Evolutionary conservation across 805 yeast genomes (phyloP).

Genomic region (Grigorovia transvaalensis): DNA sequence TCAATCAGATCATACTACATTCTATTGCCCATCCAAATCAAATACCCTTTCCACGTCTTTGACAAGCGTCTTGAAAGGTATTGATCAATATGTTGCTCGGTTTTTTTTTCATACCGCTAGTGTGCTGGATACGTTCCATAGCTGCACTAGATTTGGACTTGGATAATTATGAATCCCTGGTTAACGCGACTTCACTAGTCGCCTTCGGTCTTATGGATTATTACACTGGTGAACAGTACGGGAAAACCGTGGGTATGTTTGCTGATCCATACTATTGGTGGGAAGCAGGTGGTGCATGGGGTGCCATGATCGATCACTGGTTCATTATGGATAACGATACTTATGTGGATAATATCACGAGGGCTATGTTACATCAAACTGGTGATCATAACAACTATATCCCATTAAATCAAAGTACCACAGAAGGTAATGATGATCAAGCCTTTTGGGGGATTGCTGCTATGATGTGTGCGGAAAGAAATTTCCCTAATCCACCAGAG

Average conservation of each 20-base stretch:
- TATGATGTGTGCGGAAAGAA: conserved; percentile 85
- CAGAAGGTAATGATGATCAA: conserved; percentile 97
- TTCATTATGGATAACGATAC: conserved; percentile 60
- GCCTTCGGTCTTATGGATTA: conserved; percentile 73
- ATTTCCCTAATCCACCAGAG: conserved; percentile 59
- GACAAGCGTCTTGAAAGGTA: not conserved
- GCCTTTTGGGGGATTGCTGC: conserved; percentile 94
- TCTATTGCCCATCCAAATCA: too few species aligned
- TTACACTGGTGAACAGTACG: conserved; percentile 56
- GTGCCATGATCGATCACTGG: conserved; percentile 71
- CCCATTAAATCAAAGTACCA: conserved; percentile 78
- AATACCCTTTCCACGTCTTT: too few species aligned
- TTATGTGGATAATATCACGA: conserved; percentile 45
- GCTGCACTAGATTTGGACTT: conserved; percentile 21
- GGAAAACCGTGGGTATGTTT: conserved; percentile 83
- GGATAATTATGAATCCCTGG: conserved; percentile 22
- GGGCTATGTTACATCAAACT: conserved; percentile 61
- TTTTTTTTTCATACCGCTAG: not conserved
- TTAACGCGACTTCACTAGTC: conserved; percentile 47
- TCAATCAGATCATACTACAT: too few species aligned
- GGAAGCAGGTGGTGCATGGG: conserved; percentile 97
- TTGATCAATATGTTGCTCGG: not conserved
- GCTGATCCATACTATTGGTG: conserved; percentile 93
- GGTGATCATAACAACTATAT: conserved; percentile 70
- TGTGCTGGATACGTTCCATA: not conserved